Evolutionary conservation across 208 protist genomes (phyloP).

Genomic region (Spongospora subterranea): DNA sequence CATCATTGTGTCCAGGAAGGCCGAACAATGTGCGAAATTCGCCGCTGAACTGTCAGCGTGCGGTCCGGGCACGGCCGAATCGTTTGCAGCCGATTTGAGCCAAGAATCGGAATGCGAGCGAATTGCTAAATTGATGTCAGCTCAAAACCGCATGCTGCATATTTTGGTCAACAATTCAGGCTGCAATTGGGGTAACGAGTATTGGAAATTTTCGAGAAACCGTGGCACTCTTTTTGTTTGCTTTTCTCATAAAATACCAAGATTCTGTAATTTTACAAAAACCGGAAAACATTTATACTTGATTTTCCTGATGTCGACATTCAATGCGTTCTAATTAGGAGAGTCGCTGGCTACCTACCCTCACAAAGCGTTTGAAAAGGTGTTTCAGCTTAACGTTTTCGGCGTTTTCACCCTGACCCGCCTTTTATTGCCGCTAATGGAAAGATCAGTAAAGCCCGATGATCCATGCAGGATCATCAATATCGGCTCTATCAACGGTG

Average conservation of each 20-base stretch:
- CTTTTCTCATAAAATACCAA: not conserved
- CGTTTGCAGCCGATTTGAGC: not conserved
- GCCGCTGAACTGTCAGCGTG: not conserved
- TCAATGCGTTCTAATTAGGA: not conserved
- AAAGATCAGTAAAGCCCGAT: not conserved
- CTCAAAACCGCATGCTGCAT: not conserved
- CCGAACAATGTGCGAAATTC: not conserved
- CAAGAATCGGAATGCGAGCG: not conserved
- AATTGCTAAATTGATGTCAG: not conserved
- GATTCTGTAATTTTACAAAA: no score
- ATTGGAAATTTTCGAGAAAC: not conserved
- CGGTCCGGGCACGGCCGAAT: not conserved
- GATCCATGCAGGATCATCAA: conserved; percentile 10
- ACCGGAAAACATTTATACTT: no score
- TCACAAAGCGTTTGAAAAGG: conserved; percentile 19
- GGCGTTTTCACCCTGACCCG: conserved; percentile 14
- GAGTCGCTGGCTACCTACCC: not conserved
- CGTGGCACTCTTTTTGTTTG: not conserved
- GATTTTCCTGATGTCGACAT: not conserved
- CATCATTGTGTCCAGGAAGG: conserved; percentile 40
- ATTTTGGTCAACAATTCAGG: conserved; percentile 32
- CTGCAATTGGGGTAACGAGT: conserved; percentile 17
- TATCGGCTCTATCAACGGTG: conserved; percentile 36
- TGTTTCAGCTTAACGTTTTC: conserved; percentile 52
- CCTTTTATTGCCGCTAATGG: not conserved